These are phyloP conservation scores for Penicillium coffeae DNA, from an alignment of 495 filamentous ascomycete genomes.

Conservation along the genomic window DNA sequence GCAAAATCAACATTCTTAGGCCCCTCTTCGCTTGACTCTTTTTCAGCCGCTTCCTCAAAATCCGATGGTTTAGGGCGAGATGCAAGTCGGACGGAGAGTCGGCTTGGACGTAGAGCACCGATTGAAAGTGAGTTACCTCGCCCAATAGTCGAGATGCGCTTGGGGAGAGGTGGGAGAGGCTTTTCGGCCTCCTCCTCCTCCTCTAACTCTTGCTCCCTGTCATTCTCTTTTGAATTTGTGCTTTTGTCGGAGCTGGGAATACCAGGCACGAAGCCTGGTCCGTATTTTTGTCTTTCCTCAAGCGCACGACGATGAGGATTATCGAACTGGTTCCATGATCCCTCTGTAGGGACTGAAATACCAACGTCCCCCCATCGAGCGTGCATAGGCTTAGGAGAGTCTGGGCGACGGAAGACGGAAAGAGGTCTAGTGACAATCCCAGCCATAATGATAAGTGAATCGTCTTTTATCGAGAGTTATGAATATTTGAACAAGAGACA, in stretches of 20 bases:
- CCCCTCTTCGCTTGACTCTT: conserved; percentile 5
- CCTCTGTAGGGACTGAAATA: conserved; percentile 38
- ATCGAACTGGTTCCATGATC: conserved; percentile 39
- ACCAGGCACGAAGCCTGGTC: conserved; percentile 28
- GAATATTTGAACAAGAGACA: not conserved
- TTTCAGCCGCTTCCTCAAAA: conserved; percentile 5
- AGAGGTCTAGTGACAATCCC: conserved; percentile 30
- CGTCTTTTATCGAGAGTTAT: no score
- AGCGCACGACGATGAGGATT: conserved; percentile 26
- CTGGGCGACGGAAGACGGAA: conserved; percentile 30
- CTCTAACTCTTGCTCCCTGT: not conserved
- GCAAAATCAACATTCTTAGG: conserved; percentile 27
- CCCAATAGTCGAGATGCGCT: not conserved
- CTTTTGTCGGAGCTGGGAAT: conserved; percentile 10
- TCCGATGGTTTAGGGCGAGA: conserved; percentile 21
- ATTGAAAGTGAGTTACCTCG: conserved; percentile 25
- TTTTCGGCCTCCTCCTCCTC: conserved; percentile 4
- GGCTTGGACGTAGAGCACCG: conserved; percentile 23
- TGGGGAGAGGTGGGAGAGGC: conserved; percentile 7
- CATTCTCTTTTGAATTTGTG: conserved; percentile 4
- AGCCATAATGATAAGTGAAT: conserved; percentile 20
- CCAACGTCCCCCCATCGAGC: conserved; percentile 38
- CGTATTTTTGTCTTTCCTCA: conserved; percentile 17
- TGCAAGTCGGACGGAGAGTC: conserved; percentile 32
- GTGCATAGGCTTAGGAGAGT: conserved; percentile 29